Base-by-base conservation (phyloP, 2,329 filamentous ascomycete species). In the Exophiala mesophila region DNA sequence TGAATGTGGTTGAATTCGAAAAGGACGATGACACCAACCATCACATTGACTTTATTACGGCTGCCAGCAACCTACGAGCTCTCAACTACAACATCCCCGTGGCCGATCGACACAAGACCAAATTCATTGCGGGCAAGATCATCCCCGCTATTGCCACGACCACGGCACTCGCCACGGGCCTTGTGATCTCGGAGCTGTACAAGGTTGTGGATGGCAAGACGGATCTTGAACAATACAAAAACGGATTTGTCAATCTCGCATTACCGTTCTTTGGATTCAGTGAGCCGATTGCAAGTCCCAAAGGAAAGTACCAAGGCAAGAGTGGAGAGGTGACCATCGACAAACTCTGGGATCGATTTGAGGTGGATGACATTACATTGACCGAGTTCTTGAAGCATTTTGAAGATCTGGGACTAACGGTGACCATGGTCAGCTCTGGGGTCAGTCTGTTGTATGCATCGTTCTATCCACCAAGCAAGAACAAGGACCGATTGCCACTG, bases 121-220 rank as follows among this genome's bases (percentile, higher is more conserved):
- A 98, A 73, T 97, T 98, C 67, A 98, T 98, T 62, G 94, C 92
- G 21, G 92, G 92, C 64, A 98, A 98, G 78, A 98, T 98, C 56
- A 98, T 98, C 54, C 92, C 92, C 16, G 92, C 92, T 33, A 98
- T 98, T 65, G 92, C 92, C 32, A 98, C 92, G 3, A 97, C 92
- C 0, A 98, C 92, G 2, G 90, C 92, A 3, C 73, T 98, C 44
- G 90, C 97, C 9, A 98, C 92, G 2, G 92, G 92, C 45, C 75
- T 98, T 33, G 88, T 98, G 39, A 77, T 94, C 12, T 71, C 98
- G 33, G 92, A 98, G 71, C 71, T 97, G 35, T 96, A 87, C 82
- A 98, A 98, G 79, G 78, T 98, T 51, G 74, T 98, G 33, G 92
- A 97, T 59, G 90, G 88, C 61, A 96, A 98, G 74, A 79, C 77